Conservation (phyloP, 2,329 filamentous ascomycete genomes). For the Aspergillus ruber region DNA sequence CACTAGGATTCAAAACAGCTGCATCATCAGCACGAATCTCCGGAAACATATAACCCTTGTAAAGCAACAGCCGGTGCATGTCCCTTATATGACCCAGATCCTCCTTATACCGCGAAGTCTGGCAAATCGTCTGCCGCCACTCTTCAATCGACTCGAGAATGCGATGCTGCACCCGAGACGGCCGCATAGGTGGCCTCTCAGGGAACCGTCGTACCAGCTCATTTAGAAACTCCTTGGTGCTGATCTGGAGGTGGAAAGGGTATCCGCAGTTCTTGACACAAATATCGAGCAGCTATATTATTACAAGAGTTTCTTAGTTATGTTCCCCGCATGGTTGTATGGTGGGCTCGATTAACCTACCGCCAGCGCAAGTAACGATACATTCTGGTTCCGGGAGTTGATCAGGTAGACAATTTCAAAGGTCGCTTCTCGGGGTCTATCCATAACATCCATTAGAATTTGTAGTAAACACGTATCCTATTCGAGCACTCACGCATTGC, state of each 20-base stretch:
- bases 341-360: constrained; percentile 35
- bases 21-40: constrained; percentile 90
- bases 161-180: constrained; percentile 80
- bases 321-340: too few relatives aligned
- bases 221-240: constrained; percentile 97
- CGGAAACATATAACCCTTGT: constrained; percentile 95
- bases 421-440: constrained; percentile 80
- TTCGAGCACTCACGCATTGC: constrained; percentile 58
- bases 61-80: constrained; percentile 92
- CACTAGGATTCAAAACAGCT: constrained; percentile 90
- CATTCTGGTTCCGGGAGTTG: constrained; percentile 95
- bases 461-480: constrained; percentile 2
- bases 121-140: constrained; percentile 97
- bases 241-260: constrained; percentile 96
- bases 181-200: constrained; percentile 79
- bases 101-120: constrained; percentile 95
- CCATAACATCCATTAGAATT: constrained; percentile 16
- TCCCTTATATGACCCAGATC: constrained; percentile 93
- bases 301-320: not conserved
- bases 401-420: constrained; percentile 88
- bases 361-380: constrained; percentile 78
- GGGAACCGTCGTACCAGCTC: constrained; percentile 94
- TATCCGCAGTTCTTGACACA: constrained; percentile 99
- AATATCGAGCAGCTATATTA: constrained; percentile 76
- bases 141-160: constrained; percentile 97